A percentile compares a stretch with the other conserved stretches of the same genome.
phyloP scores from a whole-genome alignment of 2,329 filamentous ascomycete species.

The Sporothrix protearum region DNA sequence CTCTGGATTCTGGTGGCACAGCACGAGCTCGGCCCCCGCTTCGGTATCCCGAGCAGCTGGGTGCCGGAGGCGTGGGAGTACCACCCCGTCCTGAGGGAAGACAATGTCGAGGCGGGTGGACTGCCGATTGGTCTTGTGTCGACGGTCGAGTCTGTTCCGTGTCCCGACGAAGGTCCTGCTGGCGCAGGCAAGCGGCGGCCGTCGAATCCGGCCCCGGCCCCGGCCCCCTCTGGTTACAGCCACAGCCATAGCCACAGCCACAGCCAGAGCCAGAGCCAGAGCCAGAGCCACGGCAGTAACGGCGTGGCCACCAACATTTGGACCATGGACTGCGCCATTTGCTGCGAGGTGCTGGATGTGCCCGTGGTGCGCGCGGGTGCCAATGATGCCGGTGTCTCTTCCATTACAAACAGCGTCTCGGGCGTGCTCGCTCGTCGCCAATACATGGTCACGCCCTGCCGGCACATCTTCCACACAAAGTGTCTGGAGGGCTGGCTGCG shows the following conservation, averaged over 20 bases:
- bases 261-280: too few species aligned
- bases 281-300: not conserved
- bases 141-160: constrained; percentile 28
- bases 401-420: constrained; percentile 48
- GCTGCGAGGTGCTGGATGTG: constrained; percentile 86
- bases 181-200: not conserved
- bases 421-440: constrained; percentile 72
- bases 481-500: constrained; percentile 97
- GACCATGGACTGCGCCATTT: constrained; percentile 89
- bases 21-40: constrained; percentile 82
- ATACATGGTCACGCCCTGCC: constrained; percentile 97
- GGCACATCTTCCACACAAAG: constrained; percentile 89
- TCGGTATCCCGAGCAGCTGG: constrained; percentile 70
- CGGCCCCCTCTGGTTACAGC: not conserved
- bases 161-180: constrained; percentile 19
- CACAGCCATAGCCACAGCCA: not conserved
- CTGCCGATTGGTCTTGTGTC: constrained; percentile 68
- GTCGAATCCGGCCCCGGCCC: not conserved
- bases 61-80: constrained; percentile 85
- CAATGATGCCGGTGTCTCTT: constrained; percentile 39
- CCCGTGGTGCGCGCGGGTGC: constrained; percentile 66
- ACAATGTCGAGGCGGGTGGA: constrained; percentile 73
- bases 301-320: constrained; percentile 35
- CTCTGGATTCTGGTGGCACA: constrained; percentile 74
- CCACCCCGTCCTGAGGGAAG: constrained; percentile 81